phyloP scores from a whole-genome alignment of 2,329 filamentous ascomycete species.

The Colletotrichum cordylinicola region DNA sequence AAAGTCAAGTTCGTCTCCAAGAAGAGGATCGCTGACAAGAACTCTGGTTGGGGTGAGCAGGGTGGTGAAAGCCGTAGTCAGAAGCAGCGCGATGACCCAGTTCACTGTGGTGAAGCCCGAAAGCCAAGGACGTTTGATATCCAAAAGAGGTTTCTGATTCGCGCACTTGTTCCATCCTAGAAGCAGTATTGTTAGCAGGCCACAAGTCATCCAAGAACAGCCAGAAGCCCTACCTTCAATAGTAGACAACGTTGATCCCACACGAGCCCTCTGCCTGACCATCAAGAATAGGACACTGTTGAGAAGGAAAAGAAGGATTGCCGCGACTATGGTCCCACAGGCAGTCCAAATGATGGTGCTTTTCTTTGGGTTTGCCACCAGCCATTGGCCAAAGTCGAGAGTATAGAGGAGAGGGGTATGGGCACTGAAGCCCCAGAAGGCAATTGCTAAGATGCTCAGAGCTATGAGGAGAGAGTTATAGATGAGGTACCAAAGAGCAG shows the following conservation, averaged over 20 bases:
- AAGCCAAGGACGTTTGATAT: neutral
- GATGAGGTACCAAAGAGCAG: neutral
- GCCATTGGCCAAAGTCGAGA: neutral
- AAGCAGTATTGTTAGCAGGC: neutral
- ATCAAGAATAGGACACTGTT: neutral
- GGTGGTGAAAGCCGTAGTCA: neutral
- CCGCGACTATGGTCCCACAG: neutral
- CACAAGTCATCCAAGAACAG: neutral
- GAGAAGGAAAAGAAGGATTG: neutral
- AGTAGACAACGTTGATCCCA: neutral
- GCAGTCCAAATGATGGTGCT: neutral
- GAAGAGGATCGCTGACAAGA: neutral
- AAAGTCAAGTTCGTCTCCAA: neutral
- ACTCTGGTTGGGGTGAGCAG: neutral
- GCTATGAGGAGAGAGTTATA: neutral
- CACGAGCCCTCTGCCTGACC: neutral
- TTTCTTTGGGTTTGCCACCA: neutral
- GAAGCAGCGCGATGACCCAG: neutral
- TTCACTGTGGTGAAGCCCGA: neutral
- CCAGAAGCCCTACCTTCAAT: neutral
- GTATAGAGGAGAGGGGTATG: neutral
- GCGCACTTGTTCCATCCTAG: neutral
- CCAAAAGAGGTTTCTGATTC: neutral
- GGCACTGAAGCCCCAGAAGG: neutral
- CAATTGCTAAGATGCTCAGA: neutral